These are phyloP conservation scores for Fistulifera pelliculosa DNA, from an alignment of 108 stramenopile species.

Conservation along the genomic window DNA sequence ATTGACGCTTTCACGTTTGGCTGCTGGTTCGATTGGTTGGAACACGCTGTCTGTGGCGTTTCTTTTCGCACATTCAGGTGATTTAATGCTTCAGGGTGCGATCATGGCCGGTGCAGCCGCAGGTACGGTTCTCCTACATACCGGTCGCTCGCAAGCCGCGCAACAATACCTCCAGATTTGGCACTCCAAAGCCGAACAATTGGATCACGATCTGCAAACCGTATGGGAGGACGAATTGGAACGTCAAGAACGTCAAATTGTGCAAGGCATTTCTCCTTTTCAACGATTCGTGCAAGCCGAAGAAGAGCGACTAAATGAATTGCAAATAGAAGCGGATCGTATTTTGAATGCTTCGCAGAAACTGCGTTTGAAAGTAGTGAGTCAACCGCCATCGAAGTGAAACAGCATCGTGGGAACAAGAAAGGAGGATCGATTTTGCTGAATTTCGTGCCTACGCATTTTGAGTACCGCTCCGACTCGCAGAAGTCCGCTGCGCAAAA, in stretches of 20 bases:
- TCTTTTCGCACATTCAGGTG: background rate
- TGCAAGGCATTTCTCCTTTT: slow-evolving; percentile 57
- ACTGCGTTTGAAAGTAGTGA: too few relatives aligned
- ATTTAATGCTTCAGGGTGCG: slow-evolving; percentile 20
- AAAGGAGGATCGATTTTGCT: too few relatives aligned
- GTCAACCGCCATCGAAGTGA: too few relatives aligned
- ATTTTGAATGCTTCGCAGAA: too few relatives aligned
- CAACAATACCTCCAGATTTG: slow-evolving; percentile 30
- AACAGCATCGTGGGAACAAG: too few relatives aligned
- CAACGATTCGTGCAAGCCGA: slow-evolving; percentile 55
- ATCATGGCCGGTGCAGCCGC: slow-evolving; percentile 14
- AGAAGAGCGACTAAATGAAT: slow-evolving; percentile 27
- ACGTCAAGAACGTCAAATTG: slow-evolving; percentile 34
- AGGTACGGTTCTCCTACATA: slow-evolving; percentile 16
- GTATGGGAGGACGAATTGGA: slow-evolving; percentile 36
- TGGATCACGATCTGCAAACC: slow-evolving; percentile 27
- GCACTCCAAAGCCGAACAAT: slow-evolving; percentile 16
- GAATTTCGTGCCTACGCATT: too few relatives aligned
- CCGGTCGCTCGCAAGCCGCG: slow-evolving; percentile 20
- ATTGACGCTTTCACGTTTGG: background rate
- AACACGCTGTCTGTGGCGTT: slow-evolving; percentile 17
- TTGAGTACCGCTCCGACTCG: too few relatives aligned
- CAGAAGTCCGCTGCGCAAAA: too few relatives aligned
- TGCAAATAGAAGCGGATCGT: slow-evolving; percentile 18
- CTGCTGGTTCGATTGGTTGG: background rate